Base-by-base conservation (phyloP, 257 asterid genomes). In the Ophiorrhiza pumila region DNA sequence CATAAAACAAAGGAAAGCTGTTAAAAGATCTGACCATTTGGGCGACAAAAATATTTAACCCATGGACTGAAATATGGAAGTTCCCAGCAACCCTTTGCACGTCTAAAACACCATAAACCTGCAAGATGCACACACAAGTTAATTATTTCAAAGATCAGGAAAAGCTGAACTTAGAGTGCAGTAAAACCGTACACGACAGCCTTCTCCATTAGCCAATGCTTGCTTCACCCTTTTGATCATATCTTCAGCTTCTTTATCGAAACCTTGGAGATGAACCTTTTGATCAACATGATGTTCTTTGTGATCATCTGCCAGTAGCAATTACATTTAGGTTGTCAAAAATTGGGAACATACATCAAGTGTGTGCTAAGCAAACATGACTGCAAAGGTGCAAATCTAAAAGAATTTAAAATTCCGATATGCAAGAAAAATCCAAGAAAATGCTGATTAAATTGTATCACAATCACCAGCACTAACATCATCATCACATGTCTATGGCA, bases 61-160 rank as follows among this genome's bases (percentile, higher is more conserved):
- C 98, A 61, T 95, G 98, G 72, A 95, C 97, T 59, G 99, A 95
- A 69, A 95, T 88, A 76, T 95, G 99, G 82, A 95, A 95, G 85
- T 95, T 95, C 80, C 98, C 99, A 60, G 99, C 98, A 80, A 95
- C 99, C 75, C 99, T 84, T 86, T 95, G 99, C 80, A 95, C 99
- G 75, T 95, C 98, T 82, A 95, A 77, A 81, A 88, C 87, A 73
- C 99, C 99, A 71, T 86, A 95, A 43, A 95, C 97, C 99, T 95
- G 89, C 75, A 79, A 81, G 42, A 70, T 68, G 69, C 39, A 80
- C 46, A 47, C 35, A 68, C 22, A 23, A 31, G 47, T 60, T 50
- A 73, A 74, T 56, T 58, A 69, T 65, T 35, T 52, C 18, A 66
- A 74, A 71, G 41, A 75, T 73, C 59, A 78, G 72, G 59, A 62